Conservation (phyloP, 2,329 filamentous ascomycete species). For the Laburnicola sp. region DNA sequence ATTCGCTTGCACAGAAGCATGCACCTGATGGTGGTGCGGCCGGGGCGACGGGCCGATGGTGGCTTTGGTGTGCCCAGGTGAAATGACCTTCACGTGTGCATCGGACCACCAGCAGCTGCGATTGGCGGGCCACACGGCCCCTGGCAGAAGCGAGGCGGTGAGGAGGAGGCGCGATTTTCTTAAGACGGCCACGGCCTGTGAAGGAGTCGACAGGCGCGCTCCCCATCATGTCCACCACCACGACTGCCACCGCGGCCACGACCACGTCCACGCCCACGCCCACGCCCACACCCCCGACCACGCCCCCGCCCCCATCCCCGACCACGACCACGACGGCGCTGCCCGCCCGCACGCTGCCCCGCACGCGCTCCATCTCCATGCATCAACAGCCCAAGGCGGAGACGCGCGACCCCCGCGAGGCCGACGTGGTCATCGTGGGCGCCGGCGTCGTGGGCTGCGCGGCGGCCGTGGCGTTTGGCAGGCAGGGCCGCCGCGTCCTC, state of each 20-base stretch:
- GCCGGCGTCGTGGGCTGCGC: neutral
- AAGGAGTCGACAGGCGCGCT: constrained; percentile 9
- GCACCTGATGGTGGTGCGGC: constrained; percentile 13
- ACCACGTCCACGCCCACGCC: neutral
- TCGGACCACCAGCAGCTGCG: constrained; percentile 13
- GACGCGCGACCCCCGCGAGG: too few relatives aligned
- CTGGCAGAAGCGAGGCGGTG: constrained; percentile 27
- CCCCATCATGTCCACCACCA: constrained; percentile 2
- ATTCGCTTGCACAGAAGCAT: neutral
- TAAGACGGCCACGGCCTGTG: constrained; percentile 26
- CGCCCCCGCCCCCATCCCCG: neutral
- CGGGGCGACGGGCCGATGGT: constrained; percentile 10
- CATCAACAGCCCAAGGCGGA: too few relatives aligned
- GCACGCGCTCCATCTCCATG: too few relatives aligned
- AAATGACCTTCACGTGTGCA: constrained; percentile 39
- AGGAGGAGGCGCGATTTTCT: constrained; percentile 29
- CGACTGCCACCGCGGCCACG: constrained; percentile 3
- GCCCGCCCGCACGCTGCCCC: too few relatives aligned
- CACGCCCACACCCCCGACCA: too few relatives aligned
- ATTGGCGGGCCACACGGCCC: constrained; percentile 20
- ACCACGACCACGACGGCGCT: neutral
- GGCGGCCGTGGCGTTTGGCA: neutral
- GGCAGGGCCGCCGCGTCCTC: constrained; percentile 82
- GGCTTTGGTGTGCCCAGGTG: too few relatives aligned
- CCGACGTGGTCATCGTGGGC: neutral